A percentile compares a stretch with the other conserved stretches of the same genome.
phyloP scores from a whole-genome alignment of 768 basidiomycete species.

The Mycena filopes region DNA sequence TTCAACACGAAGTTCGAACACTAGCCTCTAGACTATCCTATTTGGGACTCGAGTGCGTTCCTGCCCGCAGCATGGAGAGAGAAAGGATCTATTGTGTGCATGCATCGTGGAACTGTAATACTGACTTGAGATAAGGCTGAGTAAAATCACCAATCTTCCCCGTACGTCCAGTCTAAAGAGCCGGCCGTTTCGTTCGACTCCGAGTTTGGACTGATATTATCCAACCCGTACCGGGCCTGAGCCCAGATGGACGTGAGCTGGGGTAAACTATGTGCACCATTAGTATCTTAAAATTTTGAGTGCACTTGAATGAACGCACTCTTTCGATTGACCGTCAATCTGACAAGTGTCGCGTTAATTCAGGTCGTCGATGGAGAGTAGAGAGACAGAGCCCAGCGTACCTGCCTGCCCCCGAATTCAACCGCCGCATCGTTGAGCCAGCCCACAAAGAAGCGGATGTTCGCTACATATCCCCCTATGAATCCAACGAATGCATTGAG shows the following conservation, averaged over 20 bases:
- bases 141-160: constrained; percentile 29
- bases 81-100: not conserved
- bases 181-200: not conserved
- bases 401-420: constrained; percentile 50
- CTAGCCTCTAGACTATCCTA: too few species aligned
- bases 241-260: constrained; percentile 26
- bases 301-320: not conserved
- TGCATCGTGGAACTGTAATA: too few species aligned
- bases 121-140: not conserved
- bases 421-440: constrained; percentile 54
- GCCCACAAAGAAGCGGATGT: constrained; percentile 47
- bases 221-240: constrained; percentile 21
- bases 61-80: not conserved
- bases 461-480: constrained; percentile 32
- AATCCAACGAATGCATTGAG: not conserved
- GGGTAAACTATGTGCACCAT: constrained; percentile 6
- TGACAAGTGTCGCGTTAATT: not conserved
- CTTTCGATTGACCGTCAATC: constrained; percentile 29
- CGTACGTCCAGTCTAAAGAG: constrained; percentile 25
- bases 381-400: constrained; percentile 13
- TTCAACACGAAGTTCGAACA: not conserved
- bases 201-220: not conserved
- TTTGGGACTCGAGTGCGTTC: too few species aligned
- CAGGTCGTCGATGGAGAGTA: not conserved
- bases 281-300: not conserved